These are phyloP conservation scores for Beauveria sp. DNA, from an alignment of 2,329 filamentous ascomycete species.

Conservation along the genomic window DNA sequence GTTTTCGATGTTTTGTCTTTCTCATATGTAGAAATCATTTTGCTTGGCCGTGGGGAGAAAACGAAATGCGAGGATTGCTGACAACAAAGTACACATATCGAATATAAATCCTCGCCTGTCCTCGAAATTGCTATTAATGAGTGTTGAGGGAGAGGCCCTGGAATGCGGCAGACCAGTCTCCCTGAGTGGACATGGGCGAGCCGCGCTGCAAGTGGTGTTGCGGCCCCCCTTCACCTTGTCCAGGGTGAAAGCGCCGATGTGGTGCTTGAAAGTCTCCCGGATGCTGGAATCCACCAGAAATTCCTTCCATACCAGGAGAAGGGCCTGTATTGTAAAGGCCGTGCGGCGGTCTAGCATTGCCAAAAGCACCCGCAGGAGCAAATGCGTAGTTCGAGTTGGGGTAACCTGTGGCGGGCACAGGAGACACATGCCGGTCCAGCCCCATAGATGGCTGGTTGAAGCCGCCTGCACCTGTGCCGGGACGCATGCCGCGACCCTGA, in stretches of 20 bases:
- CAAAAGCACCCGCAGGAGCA: constrained; percentile 24
- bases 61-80: neutral
- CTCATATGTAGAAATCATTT: constrained; percentile 2
- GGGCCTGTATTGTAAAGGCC: constrained; percentile 22
- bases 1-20: constrained; percentile 8
- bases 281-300: constrained; percentile 27
- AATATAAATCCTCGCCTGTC: neutral
- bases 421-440: constrained; percentile 33
- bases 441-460: constrained; percentile 34
- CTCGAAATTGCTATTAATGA: constrained; percentile 29
- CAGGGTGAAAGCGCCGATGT: constrained; percentile 39
- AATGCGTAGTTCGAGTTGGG: constrained; percentile 30
- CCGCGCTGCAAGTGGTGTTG: constrained; percentile 30
- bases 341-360: constrained; percentile 22
- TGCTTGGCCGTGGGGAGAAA: neutral
- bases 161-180: constrained; percentile 57
- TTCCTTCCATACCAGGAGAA: constrained; percentile 23
- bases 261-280: constrained; percentile 37
- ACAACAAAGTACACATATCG: constrained; percentile 5
- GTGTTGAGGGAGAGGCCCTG: constrained; percentile 67
- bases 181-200: constrained; percentile 35
- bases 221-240: constrained; percentile 29
- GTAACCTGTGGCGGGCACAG: constrained; percentile 29
- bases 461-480: constrained; percentile 26
- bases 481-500: constrained; percentile 33